Evolutionary conservation across 306 rosid species (phyloP), one percentile per base, ranked within the genome.

Genomic region (Fragaria vesca): DNA sequence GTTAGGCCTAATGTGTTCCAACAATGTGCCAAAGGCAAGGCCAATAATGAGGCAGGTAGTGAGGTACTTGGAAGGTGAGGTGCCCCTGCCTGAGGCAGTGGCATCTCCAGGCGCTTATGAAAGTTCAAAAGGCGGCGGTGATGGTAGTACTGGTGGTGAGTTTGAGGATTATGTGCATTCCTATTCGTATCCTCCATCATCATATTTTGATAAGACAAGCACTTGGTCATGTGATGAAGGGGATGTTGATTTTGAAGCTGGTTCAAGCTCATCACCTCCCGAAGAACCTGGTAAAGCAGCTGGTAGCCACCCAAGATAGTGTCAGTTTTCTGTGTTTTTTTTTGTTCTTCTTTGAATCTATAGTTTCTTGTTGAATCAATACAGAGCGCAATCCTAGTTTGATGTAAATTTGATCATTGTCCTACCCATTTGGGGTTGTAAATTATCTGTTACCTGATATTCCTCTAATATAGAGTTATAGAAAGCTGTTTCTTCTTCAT

Each of bases 1-100:
- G 75, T 60, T 89, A 38, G 93, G 91, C 9, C 17, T 89, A 78
- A 48, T 86, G 86, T 89, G 93, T 74, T 89, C 93, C 3, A 46
- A 67, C 32, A 73, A 86, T 28, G 57, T 45, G 32, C 87, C 87
- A 15, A 72, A 79, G 46, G 66, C 76, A 34, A 84, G 90, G 47
- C 94, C 91, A 0, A 69, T 55, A 0, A 86, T 86, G 85, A 82
- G 84, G 60, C 89, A 86, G 77, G 85, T 84, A 5, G 84, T 90
- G 36, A 78, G 86, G 75, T 90, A 80, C 66, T 82, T 88, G 86
- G 88, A 87, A 16, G 83, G 86, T 0, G 91, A 90, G 79, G 66
- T 54, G 58, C 12, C 30, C 50, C 48, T 82, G 74, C 87, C 90
- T 10, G 87, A 74, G 16, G 72, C 58, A 15, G 76, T 77, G 71